phyloP scores from a whole-genome alignment of 148 eudicot genomes.

The Spergularia bocconei region DNA sequence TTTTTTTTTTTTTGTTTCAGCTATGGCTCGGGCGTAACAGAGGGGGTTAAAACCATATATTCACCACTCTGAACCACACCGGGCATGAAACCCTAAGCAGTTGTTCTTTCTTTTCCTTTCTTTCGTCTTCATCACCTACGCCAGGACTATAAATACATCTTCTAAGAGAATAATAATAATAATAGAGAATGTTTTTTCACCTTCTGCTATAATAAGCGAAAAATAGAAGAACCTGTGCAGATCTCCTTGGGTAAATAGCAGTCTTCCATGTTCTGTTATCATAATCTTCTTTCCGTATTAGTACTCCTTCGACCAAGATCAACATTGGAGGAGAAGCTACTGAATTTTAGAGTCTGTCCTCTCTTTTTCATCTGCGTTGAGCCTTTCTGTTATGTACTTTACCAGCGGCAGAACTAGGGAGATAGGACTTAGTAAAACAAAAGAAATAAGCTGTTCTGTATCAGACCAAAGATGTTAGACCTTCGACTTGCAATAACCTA shows the following conservation, averaged over 20 bases:
- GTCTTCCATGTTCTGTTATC: conserved; percentile 9
- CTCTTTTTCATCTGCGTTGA: conserved; percentile 2
- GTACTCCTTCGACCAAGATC: conserved; percentile 29
- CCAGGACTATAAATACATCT: conserved; percentile 20
- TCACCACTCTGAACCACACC: conserved; percentile 22
- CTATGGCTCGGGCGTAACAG: conserved; percentile 15
- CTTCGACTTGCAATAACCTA: conserved; percentile 12
- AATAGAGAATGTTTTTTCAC: not conserved
- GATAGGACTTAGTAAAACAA: not conserved
- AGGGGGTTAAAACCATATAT: conserved; percentile 18
- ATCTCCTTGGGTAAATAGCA: conserved; percentile 14
- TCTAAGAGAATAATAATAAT: not conserved
- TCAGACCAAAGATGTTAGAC: conserved; percentile 24
- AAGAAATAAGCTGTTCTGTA: conserved; percentile 16
- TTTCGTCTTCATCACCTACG: conserved; percentile 19
- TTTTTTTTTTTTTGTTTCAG: conserved; percentile 20
- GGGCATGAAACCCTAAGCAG: conserved; percentile 20
- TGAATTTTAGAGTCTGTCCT: not conserved
- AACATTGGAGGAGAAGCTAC: conserved; percentile 25
- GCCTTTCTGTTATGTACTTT: conserved; percentile 26
- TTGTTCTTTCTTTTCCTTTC: conserved; percentile 15
- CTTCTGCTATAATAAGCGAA: conserved; percentile 14
- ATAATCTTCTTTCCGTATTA: conserved; percentile 23
- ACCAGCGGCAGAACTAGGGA: conserved; percentile 5
- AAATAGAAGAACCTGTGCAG: conserved; percentile 23